A percentile compares a stretch with the other conserved stretches of the same genome.
Evolutionary conservation across 139 green algal species (phyloP).

Genomic region (Coelastrella sp.): DNA sequence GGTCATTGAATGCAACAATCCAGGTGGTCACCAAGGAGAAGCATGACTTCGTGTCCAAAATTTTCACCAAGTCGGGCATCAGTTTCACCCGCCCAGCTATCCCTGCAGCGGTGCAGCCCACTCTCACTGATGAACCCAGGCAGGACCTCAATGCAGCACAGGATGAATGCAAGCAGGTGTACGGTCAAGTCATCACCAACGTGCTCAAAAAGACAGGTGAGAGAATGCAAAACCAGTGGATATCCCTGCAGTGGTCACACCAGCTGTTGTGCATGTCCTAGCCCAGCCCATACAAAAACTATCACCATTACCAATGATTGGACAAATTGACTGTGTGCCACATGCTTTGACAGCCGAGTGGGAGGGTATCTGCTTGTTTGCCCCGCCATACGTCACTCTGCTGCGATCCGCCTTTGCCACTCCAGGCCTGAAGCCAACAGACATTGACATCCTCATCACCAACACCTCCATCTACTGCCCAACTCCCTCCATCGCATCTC

Average conservation of each 20-base stretch:
- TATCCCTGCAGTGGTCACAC: too few species aligned
- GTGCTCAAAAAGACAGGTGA: constrained; percentile 46
- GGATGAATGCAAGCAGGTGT: constrained; percentile 42
- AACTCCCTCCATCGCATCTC: constrained; percentile 75
- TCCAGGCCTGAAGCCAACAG: constrained; percentile 51
- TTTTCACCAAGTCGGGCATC: constrained; percentile 38
- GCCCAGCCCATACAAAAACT: neutral
- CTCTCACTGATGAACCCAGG: constrained; percentile 10
- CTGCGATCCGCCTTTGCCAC: neutral
- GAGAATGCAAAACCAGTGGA: too few species aligned
- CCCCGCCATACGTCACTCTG: too few species aligned
- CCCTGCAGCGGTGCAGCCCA: constrained; percentile 28
- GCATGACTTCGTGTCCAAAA: constrained; percentile 37
- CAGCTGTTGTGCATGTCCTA: too few species aligned
- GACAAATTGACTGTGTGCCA: neutral
- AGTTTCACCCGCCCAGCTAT: neutral
- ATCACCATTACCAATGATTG: neutral
- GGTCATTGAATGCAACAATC: too few species aligned
- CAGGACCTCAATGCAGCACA: constrained; percentile 30
- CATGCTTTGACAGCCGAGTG: neutral
- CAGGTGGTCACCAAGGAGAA: constrained; percentile 25
- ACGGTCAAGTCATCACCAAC: constrained; percentile 25
- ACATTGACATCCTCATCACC: constrained; percentile 70
- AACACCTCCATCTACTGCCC: constrained; percentile 80
- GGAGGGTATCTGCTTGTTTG: too few species aligned